Base-by-base conservation (phyloP, 371 early-diverging fungal genomes). In the Coelomomyces lativittatus region DNA sequence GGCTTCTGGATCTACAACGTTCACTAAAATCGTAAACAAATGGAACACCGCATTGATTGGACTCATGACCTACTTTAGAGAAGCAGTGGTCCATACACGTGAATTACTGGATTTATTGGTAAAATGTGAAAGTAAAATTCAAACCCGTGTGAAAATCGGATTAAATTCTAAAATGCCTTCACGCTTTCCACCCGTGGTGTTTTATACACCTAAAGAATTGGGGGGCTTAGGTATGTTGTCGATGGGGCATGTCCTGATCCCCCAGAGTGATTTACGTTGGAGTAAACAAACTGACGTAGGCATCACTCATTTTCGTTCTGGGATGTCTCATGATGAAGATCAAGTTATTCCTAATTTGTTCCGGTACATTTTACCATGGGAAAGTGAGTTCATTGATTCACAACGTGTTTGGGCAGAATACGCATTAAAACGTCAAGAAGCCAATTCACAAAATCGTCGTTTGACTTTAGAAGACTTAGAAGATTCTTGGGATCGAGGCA, bases 221-320 rank as follows among this genome's bases (percentile, higher is more conserved):
- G 99, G 99, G 56, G 99, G 99, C 49, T 74, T 99, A 21, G 95
- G 95, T 50, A 95, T 99, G 97, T 69, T 97, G 35, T 91, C 88
- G 23, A 93, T 93, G 93, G 93, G 93, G 48, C 95, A 95, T 49
- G 87, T 95, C 15, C 66, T 95, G 46, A 93, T 95, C 52, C 96
- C 93, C 30, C 90, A 91, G 62, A 86, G 87, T 32, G 95, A 97
- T 61, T 60, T 92, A 52, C 82, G 93, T 29, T 93, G 91, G 91
- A 83, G 85, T 27, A 84, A 89, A 58, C 93, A 93, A 64, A 93
- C 96, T 2, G 92, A 92, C 46, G 81, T 86, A 0, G 93, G 91
- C 32, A 90, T 93, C 55, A 88, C 95, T 33, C 97, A 97, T 55
- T 97, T 95, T 83, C 82, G 96, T 36, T 82, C 88, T 23, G 97